Conservation (phyloP, 805 yeast species). For the Yarrowia porcina region DNA sequence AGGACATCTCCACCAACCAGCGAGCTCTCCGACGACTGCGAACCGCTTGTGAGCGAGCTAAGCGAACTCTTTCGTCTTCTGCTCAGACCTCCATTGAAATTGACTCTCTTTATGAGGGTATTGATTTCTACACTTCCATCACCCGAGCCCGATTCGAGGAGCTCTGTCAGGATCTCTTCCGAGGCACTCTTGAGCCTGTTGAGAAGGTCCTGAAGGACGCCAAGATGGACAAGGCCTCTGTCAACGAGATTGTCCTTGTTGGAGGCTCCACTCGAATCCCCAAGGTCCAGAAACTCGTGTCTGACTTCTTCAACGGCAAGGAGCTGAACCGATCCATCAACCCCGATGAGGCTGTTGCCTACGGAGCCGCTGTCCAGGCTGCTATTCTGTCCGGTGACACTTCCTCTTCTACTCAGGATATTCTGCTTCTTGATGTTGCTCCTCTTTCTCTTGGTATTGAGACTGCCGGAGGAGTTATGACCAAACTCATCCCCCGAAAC, state of each 20-base stretch:
- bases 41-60: constrained; percentile 2
- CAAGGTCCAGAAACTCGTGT: constrained; percentile 2
- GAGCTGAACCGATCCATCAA: constrained; percentile 1
- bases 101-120: background rate
- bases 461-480: constrained; percentile 2
- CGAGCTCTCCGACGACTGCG: constrained; percentile 9
- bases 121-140: background rate
- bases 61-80: background rate
- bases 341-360: constrained; percentile 1
- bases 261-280: background rate
- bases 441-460: background rate
- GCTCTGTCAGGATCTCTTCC: constrained; percentile 4
- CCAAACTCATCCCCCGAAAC: constrained; percentile 8
- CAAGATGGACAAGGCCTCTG: constrained; percentile 2
- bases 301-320: constrained; percentile 1
- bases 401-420: background rate
- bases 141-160: constrained; percentile 8
- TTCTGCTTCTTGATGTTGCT: background rate
- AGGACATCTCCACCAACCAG: constrained; percentile 4
- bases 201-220: background rate
- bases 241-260: background rate
- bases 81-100: background rate
- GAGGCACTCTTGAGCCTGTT: background rate
- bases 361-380: background rate
- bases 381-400: background rate